Conservation (phyloP, 2,329 filamentous ascomycete genomes). For the Colletotrichum sp. region DNA sequence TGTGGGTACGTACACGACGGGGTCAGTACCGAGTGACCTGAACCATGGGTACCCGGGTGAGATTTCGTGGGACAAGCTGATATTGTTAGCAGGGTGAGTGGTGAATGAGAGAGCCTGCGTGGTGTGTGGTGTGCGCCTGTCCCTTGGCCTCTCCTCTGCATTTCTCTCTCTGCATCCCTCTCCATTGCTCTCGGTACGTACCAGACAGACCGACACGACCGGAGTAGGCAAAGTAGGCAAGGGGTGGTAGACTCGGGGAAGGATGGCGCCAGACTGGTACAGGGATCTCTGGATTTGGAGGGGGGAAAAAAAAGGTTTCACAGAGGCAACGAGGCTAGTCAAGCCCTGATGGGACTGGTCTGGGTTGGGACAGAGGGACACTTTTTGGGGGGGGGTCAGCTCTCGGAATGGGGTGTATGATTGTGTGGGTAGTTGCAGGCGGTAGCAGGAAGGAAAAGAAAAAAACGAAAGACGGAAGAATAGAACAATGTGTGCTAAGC, state of each 20-base stretch:
- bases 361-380: slow-evolving; percentile 2
- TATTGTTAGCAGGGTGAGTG: background rate
- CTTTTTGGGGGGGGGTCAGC: background rate
- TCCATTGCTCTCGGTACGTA: slow-evolving; percentile 1
- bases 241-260: slow-evolving; percentile 19
- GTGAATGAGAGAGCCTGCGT: background rate
- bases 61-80: background rate
- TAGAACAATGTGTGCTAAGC: slow-evolving; percentile 1
- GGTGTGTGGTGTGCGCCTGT: background rate
- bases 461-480: background rate
- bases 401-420: background rate
- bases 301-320: slow-evolving; percentile 12
- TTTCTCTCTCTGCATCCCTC: background rate
- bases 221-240: slow-evolving; percentile 13
- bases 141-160: background rate
- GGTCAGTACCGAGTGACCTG: background rate
- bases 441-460: background rate
- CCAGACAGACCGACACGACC: slow-evolving; percentile 10
- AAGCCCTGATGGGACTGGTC: slow-evolving; percentile 8
- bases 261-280: slow-evolving; percentile 19
- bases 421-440: slow-evolving; percentile 16
- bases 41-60: background rate
- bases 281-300: slow-evolving; percentile 4
- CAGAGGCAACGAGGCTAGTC: slow-evolving; percentile 21
- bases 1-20: background rate